phyloP scores from a whole-genome alignment of 352 stramenopile genomes.

The Phytophthora palmivora region DNA sequence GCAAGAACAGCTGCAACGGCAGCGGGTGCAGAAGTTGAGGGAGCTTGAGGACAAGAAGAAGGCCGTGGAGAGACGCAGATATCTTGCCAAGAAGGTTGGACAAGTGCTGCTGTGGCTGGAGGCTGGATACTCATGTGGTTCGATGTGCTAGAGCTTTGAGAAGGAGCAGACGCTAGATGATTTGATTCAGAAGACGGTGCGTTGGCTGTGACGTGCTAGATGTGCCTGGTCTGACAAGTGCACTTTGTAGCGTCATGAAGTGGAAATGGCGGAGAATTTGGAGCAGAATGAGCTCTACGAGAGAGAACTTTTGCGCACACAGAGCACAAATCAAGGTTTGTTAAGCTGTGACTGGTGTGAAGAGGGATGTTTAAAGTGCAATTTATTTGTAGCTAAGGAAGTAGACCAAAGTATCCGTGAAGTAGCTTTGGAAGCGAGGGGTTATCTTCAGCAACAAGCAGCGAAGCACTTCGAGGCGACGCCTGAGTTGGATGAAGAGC shows the following conservation, averaged over 20 bases:
- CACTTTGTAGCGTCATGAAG: slow-evolving; percentile 66
- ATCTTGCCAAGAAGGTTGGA: slow-evolving; percentile 75
- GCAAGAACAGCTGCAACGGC: slow-evolving; percentile 67
- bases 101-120: not conserved
- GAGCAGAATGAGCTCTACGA: slow-evolving; percentile 82
- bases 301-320: slow-evolving; percentile 61
- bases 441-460: slow-evolving; percentile 62
- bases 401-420: slow-evolving; percentile 72
- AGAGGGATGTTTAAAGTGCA: not conserved
- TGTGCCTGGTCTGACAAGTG: not conserved
- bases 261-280: slow-evolving; percentile 74
- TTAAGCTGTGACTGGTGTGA: not conserved
- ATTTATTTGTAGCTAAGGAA: slow-evolving; percentile 44
- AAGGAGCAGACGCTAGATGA: slow-evolving; percentile 77
- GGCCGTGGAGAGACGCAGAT: slow-evolving; percentile 67
- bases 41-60: slow-evolving; percentile 81
- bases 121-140: not conserved
- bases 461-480: slow-evolving; percentile 43
- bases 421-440: slow-evolving; percentile 61
- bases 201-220: not conserved
- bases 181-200: slow-evolving; percentile 75
- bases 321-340: slow-evolving; percentile 59
- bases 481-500: slow-evolving; percentile 44
- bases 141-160: slow-evolving; percentile 73
- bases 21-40: slow-evolving; percentile 60